phyloP scores from a whole-genome alignment of 2,329 filamentous ascomycete species.

The Apiospora arundinis region DNA sequence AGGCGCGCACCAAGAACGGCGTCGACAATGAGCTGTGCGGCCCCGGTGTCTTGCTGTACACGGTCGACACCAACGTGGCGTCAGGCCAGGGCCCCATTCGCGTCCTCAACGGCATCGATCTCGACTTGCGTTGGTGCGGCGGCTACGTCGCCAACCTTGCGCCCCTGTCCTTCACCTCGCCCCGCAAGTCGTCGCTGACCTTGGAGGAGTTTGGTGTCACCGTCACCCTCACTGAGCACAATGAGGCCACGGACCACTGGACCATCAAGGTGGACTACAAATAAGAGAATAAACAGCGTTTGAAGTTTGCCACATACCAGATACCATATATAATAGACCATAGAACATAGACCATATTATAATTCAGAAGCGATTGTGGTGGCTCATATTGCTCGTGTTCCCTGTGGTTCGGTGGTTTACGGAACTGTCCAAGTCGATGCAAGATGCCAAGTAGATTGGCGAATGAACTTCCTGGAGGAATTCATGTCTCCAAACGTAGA shows the following conservation, averaged over 20 bases:
- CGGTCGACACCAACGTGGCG: neutral
- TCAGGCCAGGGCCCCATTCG: conserved; percentile 13
- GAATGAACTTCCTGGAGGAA: no score
- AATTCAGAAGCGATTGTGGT: neutral
- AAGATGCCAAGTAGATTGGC: no score
- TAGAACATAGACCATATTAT: no score
- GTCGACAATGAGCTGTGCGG: neutral
- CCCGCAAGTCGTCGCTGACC: neutral
- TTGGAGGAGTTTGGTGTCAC: neutral
- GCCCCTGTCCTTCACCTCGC: neutral
- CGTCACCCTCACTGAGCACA: conserved; percentile 5
- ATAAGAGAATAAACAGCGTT: neutral
- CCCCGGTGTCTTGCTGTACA: conserved; percentile 18
- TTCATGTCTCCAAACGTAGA: no score
- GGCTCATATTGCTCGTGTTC: neutral
- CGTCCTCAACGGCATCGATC: neutral
- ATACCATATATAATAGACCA: neutral
- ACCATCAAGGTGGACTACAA: conserved; percentile 17
- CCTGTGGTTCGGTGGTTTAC: neutral
- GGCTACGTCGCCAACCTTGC: neutral
- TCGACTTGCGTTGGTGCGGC: neutral
- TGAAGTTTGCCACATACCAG: neutral
- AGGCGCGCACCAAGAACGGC: conserved; percentile 6
- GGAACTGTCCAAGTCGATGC: neutral
- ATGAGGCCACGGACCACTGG: neutral